Evolutionary conservation across 768 basidiomycete species (phyloP).

Genomic region (Mycena galericulata): DNA sequence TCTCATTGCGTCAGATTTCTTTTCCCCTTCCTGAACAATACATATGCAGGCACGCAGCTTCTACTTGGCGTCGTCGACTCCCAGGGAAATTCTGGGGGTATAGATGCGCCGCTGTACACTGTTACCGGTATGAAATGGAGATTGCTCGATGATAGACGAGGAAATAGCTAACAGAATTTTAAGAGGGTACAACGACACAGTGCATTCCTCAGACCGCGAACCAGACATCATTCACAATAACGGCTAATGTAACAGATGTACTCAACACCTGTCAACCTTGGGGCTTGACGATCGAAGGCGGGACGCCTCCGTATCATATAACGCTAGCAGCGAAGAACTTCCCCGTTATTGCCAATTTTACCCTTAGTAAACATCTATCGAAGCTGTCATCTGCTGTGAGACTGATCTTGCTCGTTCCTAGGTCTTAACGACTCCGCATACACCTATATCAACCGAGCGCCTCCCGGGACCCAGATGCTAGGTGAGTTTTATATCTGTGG

Average conservation of each 20-base stretch:
- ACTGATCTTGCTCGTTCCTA: not conserved
- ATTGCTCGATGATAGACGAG: not conserved
- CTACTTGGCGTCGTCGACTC: constrained; percentile 64
- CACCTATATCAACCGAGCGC: constrained; percentile 57
- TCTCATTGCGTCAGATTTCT: not conserved
- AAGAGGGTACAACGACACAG: constrained; percentile 32
- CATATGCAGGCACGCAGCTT: constrained; percentile 52
- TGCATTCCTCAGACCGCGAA: constrained; percentile 31
- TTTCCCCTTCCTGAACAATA: not conserved
- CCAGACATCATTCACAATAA: constrained; percentile 43
- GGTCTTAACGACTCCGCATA: constrained; percentile 48
- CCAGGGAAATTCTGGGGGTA: constrained; percentile 55
- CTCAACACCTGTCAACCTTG: constrained; percentile 60
- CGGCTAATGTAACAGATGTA: no score
- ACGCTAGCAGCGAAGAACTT: constrained; percentile 53
- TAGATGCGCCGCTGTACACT: constrained; percentile 48
- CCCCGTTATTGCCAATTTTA: constrained; percentile 55
- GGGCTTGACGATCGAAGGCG: constrained; percentile 58
- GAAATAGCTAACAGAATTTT: not conserved
- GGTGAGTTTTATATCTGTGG: no score
- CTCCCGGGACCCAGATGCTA: constrained; percentile 50
- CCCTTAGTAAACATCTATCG: constrained; percentile 44
- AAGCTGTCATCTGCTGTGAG: not conserved
- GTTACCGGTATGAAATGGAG: constrained; percentile 49
- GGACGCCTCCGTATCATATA: constrained; percentile 57